phyloP scores from a whole-genome alignment of 2,329 filamentous ascomycete species.

The Cordyceps tenuipes region DNA sequence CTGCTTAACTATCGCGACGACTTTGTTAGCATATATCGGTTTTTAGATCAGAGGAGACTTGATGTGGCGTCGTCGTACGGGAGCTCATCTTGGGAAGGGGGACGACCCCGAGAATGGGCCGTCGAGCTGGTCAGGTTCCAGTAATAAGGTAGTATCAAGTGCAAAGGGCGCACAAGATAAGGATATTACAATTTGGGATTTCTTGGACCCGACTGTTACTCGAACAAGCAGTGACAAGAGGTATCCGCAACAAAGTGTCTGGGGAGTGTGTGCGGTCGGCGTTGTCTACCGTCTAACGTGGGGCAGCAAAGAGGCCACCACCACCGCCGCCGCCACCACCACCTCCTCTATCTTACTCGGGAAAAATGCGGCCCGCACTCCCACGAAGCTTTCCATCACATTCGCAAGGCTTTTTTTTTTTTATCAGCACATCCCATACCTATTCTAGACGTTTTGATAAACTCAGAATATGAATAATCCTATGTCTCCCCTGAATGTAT shows the following conservation, averaged over 20 bases:
- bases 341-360: not conserved
- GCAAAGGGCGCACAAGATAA: not conserved
- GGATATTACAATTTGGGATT: not conserved
- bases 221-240: slow-evolving; percentile 5
- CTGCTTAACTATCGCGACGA: slow-evolving; percentile 70
- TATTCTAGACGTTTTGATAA: too few relatives aligned
- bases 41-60: slow-evolving; percentile 11
- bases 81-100: slow-evolving; percentile 31
- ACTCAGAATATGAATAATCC: too few relatives aligned
- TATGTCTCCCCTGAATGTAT: too few relatives aligned
- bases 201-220: not conserved
- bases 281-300: slow-evolving; percentile 5
- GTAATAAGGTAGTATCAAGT: not conserved
- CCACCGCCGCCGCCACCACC: not conserved
- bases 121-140: slow-evolving; percentile 18
- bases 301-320: slow-evolving; percentile 9
- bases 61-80: slow-evolving; percentile 22
- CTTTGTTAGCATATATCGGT: not conserved
- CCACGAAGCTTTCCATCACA: not conserved
- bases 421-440: not conserved
- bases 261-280: not conserved
- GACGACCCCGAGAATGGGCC: slow-evolving; percentile 25
- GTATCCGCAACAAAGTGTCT: slow-evolving; percentile 7
- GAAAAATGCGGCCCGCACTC: slow-evolving; percentile 10
- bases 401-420: not conserved